Evolutionary conservation across 176 grass and related monocot genomes (phyloP).

Genomic region (Carex kokanica): DNA sequence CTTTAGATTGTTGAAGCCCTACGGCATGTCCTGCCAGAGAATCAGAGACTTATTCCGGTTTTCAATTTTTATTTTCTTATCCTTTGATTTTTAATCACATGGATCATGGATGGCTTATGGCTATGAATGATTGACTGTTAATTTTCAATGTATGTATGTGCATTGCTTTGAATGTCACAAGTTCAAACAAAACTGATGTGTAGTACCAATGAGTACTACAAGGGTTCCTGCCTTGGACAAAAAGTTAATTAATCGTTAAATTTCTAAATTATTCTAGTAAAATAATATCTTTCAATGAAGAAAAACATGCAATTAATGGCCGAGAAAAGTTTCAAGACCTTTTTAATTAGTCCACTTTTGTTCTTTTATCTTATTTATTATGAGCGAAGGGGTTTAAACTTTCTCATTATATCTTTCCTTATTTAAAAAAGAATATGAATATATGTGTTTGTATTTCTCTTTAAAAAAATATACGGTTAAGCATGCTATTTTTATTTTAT

Average conservation of each 20-base stretch:
- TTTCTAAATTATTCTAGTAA: neutral
- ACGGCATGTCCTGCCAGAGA: neutral
- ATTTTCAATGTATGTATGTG: neutral
- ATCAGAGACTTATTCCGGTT: neutral
- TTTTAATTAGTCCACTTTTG: too few relatives aligned
- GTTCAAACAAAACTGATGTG: too few relatives aligned
- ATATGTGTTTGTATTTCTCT: too few relatives aligned
- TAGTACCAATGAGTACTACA: too few relatives aligned
- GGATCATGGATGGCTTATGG: conserved; percentile 12
- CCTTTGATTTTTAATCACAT: neutral
- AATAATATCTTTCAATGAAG: neutral
- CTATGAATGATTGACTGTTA: neutral
- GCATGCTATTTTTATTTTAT: too few relatives aligned
- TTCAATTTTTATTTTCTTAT: neutral
- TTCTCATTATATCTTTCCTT: too few relatives aligned
- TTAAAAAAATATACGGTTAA: too few relatives aligned
- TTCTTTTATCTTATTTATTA: too few relatives aligned
- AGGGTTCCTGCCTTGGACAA: neutral
- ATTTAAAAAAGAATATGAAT: too few relatives aligned
- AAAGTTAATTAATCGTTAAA: neutral
- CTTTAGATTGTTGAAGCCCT: neutral
- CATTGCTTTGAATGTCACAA: neutral
- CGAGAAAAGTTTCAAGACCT: too few relatives aligned
- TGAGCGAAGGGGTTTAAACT: too few relatives aligned
- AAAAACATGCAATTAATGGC: neutral